Conservation (phyloP, 177 flowering plant species). For the Vitis hybrid region DNA sequence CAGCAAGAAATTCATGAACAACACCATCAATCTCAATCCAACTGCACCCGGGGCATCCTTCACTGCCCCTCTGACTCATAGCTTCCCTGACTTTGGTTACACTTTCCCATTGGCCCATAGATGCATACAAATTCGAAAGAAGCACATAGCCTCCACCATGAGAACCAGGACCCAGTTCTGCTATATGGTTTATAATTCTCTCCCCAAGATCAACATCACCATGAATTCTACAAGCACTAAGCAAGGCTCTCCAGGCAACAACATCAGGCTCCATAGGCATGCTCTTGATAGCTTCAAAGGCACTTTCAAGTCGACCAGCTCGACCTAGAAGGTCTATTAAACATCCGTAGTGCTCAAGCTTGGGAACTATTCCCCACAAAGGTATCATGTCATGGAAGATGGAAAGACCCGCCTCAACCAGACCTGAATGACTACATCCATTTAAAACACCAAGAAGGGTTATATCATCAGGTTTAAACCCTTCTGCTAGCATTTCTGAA, state of each 20-base stretch:
- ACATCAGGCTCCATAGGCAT: conserved; percentile 33
- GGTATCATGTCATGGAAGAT: conserved; percentile 17
- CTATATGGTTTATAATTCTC: conserved; percentile 17
- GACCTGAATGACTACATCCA: conserved; percentile 25
- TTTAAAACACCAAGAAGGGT: conserved; percentile 24
- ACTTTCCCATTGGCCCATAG: conserved; percentile 15
- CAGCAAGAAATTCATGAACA: conserved; percentile 16
- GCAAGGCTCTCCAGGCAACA: conserved; percentile 25
- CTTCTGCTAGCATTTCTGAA: conserved; percentile 13
- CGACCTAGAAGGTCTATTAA: conserved; percentile 20
- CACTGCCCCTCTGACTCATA: conserved; percentile 16
- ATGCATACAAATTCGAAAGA: conserved; percentile 19
- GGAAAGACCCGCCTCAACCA: conserved; percentile 19
- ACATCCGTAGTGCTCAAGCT: conserved; percentile 26
- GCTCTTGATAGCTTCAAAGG: conserved; percentile 12
- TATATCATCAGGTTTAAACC: conserved; percentile 20
- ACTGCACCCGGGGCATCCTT: conserved; percentile 15
- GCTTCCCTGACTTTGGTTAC: conserved; percentile 13
- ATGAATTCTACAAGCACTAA: conserved; percentile 27
- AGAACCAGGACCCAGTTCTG: conserved; percentile 20
- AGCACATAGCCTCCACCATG: conserved; percentile 27
- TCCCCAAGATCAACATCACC: conserved; percentile 22
- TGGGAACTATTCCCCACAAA: conserved; percentile 16
- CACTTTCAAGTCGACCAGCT: conserved; percentile 22
- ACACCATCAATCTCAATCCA: conserved; percentile 16